These are phyloP conservation scores for Malassezia dermatis DNA, from an alignment of 1,284 basidiomycete species.

Conservation along the genomic window DNA sequence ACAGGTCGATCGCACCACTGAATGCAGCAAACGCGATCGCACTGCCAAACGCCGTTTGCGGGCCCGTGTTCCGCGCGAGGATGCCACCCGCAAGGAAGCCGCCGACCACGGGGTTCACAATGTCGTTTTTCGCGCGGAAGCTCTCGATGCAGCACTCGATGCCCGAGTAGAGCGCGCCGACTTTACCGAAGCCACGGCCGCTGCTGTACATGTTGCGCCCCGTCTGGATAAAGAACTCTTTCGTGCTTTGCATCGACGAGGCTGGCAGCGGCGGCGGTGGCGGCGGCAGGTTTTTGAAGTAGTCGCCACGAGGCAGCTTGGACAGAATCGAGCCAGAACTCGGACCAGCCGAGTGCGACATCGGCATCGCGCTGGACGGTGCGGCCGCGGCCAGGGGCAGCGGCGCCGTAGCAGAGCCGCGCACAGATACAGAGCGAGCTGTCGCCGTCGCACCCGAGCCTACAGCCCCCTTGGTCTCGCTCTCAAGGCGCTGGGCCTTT, in stretches of 20 bases:
- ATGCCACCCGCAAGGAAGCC: constrained; percentile 40
- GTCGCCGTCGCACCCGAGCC: neutral
- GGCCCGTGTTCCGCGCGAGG: constrained; percentile 39
- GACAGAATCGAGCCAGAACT: neutral
- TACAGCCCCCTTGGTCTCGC: neutral
- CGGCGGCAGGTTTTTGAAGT: constrained; percentile 7
- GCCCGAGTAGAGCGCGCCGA: constrained; percentile 83
- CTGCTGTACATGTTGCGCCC: constrained; percentile 79
- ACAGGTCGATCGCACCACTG: constrained; percentile 43
- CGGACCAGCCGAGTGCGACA: neutral
- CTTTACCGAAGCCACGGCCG: constrained; percentile 87
- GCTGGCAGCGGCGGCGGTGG: constrained; percentile 16
- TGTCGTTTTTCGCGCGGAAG: constrained; percentile 45
- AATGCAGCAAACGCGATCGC: constrained; percentile 45
- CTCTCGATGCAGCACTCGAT: constrained; percentile 92
- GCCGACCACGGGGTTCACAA: constrained; percentile 36
- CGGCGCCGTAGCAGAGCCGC: neutral
- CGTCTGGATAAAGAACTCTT: constrained; percentile 85
- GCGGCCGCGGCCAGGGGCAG: neutral
- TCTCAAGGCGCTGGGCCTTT: constrained; percentile 7
- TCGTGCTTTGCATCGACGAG: constrained; percentile 59
- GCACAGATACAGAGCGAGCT: neutral
- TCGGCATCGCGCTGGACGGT: neutral
- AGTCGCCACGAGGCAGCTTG: constrained; percentile 6
- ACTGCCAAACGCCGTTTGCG: constrained; percentile 39